phyloP scores from a whole-genome alignment of 2,329 filamentous ascomycete genomes.

The Mycogone perniciosa region DNA sequence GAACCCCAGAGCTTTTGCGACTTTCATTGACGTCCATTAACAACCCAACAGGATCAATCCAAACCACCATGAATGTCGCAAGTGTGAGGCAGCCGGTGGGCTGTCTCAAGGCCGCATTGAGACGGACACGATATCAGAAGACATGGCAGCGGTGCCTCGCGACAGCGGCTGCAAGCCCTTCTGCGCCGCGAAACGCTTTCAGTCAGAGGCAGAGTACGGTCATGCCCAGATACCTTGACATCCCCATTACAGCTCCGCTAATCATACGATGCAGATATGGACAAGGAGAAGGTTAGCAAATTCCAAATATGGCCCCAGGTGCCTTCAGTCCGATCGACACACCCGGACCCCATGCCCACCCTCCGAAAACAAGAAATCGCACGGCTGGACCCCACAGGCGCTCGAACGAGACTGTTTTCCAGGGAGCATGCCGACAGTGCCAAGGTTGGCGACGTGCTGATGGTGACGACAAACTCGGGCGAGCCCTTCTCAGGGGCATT shows the following conservation, averaged over 20 bases:
- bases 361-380: slow-evolving; percentile 64
- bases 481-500: slow-evolving; percentile 89
- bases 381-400: slow-evolving; percentile 76
- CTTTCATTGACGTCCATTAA: neutral
- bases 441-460: slow-evolving; percentile 82
- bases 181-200: slow-evolving; percentile 22
- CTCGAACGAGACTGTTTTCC: slow-evolving; percentile 75
- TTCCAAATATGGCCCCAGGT: slow-evolving; percentile 52
- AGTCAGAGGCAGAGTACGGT: slow-evolving; percentile 31
- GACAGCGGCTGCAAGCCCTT: slow-evolving; percentile 27
- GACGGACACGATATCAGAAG: slow-evolving; percentile 49
- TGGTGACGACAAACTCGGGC: slow-evolving; percentile 71
- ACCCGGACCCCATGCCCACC: slow-evolving; percentile 61
- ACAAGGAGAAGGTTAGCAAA: slow-evolving; percentile 28
- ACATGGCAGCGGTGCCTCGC: slow-evolving; percentile 41
- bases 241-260: neutral
- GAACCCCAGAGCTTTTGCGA: slow-evolving; percentile 15
- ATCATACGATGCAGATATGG: slow-evolving; percentile 25
- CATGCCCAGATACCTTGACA: neutral
- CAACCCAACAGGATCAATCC: slow-evolving; percentile 2
- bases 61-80: slow-evolving; percentile 52
- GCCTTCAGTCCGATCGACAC: slow-evolving; percentile 47
- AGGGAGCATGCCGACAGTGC: slow-evolving; percentile 70
- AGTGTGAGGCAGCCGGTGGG: slow-evolving; percentile 59
- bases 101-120: slow-evolving; percentile 61